Conservation (phyloP, 2,329 filamentous ascomycete species). For the Beauveria sp. region DNA sequence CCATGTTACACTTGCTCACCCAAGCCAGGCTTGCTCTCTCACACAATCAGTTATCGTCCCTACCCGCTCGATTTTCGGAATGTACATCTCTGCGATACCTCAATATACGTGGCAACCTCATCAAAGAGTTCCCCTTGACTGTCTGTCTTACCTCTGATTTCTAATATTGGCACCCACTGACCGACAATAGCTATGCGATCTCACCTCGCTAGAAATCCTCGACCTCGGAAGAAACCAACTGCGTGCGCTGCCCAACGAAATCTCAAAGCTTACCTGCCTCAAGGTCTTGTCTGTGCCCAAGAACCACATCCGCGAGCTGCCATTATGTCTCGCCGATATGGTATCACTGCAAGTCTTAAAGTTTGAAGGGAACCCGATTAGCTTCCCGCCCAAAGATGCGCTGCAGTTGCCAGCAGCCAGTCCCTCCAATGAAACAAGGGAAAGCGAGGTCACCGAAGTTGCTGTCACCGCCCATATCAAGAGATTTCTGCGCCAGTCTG, state of each 20-base stretch:
- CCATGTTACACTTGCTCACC: constrained; percentile 8
- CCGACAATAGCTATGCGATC: constrained; percentile 63
- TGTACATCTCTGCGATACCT: constrained; percentile 72
- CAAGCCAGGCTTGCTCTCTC: constrained; percentile 58
- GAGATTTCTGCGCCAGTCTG: constrained; percentile 48
- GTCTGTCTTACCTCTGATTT: constrained; percentile 29
- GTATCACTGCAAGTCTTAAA: constrained; percentile 81
- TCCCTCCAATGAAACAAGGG: constrained; percentile 47
- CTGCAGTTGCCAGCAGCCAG: constrained; percentile 51
- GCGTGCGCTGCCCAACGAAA: constrained; percentile 65
- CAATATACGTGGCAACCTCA: constrained; percentile 70
- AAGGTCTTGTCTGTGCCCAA: constrained; percentile 84
- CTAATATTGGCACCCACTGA: constrained; percentile 16
- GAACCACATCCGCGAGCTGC: constrained; percentile 79
- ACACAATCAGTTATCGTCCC: constrained; percentile 66
- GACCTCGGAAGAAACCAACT: constrained; percentile 88
- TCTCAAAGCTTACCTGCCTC: constrained; percentile 72
- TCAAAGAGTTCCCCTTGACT: constrained; percentile 53
- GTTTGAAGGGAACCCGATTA: constrained; percentile 79
- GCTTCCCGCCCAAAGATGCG: constrained; percentile 66
- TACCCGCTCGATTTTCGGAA: constrained; percentile 65
- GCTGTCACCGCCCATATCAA: constrained; percentile 55
- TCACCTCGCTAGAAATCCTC: constrained; percentile 82
- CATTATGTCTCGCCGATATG: constrained; percentile 81
- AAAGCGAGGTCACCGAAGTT: constrained; percentile 57